phyloP scores from a whole-genome alignment of 768 basidiomycete genomes.

The Udeniomyces megalosporus region DNA sequence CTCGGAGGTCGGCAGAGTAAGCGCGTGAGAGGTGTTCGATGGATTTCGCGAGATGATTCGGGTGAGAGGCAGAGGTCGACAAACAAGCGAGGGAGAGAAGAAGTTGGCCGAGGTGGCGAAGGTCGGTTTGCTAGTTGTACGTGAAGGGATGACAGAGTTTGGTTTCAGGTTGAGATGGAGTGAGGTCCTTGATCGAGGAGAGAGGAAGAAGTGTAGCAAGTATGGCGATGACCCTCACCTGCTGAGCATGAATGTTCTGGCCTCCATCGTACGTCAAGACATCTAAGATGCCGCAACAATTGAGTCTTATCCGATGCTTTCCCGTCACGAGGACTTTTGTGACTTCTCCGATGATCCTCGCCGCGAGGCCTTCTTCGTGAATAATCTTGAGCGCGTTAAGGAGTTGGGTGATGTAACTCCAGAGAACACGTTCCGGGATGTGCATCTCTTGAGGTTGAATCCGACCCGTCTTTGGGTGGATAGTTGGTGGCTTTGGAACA shows the following conservation, averaged over 20 bases:
- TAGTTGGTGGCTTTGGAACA: conserved; percentile 29
- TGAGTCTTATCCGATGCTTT: conserved; percentile 78
- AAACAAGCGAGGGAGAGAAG: conserved; percentile 63
- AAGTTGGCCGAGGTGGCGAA: conserved; percentile 68
- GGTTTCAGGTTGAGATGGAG: conserved; percentile 50
- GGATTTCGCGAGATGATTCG: conserved; percentile 48
- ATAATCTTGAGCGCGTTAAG: conserved; percentile 70
- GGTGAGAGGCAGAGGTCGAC: conserved; percentile 40
- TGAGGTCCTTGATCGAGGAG: conserved; percentile 7
- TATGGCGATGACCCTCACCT: conserved; percentile 27
- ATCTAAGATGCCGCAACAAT: conserved; percentile 74
- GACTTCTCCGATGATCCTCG: conserved; percentile 57
- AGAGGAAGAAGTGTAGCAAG: background rate
- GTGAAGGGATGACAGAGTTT: conserved; percentile 64
- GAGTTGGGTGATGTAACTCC: conserved; percentile 86
- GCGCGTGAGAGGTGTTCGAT: conserved; percentile 54
- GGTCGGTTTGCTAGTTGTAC: conserved; percentile 74
- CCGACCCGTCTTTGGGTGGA: conserved; percentile 9
- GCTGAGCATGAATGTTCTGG: conserved; percentile 42
- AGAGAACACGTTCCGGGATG: conserved; percentile 65
- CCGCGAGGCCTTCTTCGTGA: conserved; percentile 63
- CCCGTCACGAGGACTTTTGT: conserved; percentile 78
- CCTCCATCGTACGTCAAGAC: conserved; percentile 60
- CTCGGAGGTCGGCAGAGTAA: conserved; percentile 72
- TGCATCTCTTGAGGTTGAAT: conserved; percentile 28